phyloP scores from a whole-genome alignment of 345 rosid species.

The Pelargonium nanum region DNA sequence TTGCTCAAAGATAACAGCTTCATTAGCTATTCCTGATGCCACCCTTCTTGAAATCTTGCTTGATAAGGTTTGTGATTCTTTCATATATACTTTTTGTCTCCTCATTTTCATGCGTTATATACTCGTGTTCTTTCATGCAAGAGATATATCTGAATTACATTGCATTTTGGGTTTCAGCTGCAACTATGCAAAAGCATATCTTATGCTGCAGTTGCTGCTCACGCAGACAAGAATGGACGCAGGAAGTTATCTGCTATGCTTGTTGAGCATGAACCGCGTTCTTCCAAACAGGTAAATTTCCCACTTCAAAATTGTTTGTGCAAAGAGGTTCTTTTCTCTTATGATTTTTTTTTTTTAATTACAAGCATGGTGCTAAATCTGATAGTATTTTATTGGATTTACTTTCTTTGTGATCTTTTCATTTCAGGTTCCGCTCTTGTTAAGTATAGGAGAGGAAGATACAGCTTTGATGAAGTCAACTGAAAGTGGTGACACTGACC shows the following conservation, averaged over 20 bases:
- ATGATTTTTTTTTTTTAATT: not conserved
- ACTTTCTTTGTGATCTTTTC: constrained; percentile 2
- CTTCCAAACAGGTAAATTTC: constrained; percentile 66
- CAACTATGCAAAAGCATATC: constrained; percentile 81
- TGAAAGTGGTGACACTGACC: constrained; percentile 95
- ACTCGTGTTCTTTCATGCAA: no score
- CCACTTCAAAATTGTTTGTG: not conserved
- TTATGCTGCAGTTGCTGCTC: constrained; percentile 98
- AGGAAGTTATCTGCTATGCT: constrained; percentile 96
- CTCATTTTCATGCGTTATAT: not conserved
- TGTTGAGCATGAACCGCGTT: constrained; percentile 88
- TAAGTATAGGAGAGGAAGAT: constrained; percentile 96
- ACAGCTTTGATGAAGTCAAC: constrained; percentile 82
- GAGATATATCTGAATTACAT: no score
- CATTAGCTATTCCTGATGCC: constrained; percentile 75
- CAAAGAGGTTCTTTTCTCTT: constrained; percentile 4
- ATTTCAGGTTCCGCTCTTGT: constrained; percentile 73
- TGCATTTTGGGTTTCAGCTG: constrained; percentile 50
- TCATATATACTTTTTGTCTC: constrained; percentile 3
- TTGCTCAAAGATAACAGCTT: constrained; percentile 86
- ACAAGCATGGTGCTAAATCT: not conserved
- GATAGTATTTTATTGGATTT: not conserved
- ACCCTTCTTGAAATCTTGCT: constrained; percentile 81
- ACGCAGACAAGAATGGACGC: constrained; percentile 88
- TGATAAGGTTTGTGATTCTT: constrained; percentile 58